A percentile compares a stretch with the other conserved stretches of the same genome.
phyloP scores from a whole-genome alignment of 441 rosid species.

The Pelargonium fulgidum region DNA sequence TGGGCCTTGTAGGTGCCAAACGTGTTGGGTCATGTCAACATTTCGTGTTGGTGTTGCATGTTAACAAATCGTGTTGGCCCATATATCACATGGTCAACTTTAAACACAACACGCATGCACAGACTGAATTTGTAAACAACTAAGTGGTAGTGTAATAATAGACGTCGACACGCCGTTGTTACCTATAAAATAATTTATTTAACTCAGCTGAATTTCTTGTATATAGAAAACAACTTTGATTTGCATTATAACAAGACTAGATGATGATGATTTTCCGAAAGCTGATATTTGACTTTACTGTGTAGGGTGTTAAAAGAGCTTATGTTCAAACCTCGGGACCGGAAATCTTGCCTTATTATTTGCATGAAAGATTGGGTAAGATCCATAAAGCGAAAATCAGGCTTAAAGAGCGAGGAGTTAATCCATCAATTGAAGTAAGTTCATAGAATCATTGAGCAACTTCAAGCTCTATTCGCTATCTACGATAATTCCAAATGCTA shows the following conservation, averaged over 20 bases:
- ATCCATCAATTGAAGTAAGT: slow-evolving; percentile 88
- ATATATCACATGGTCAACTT: no score
- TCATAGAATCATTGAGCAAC: not conserved
- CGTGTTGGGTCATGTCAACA: no score
- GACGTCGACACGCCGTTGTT: not conserved
- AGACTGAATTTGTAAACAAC: not conserved
- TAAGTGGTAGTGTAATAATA: not conserved
- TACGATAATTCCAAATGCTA: not conserved
- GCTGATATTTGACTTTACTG: slow-evolving; percentile 16
- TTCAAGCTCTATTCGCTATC: not conserved
- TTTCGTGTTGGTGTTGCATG: no score
- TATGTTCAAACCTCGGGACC: slow-evolving; percentile 76
- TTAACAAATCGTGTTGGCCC: no score
- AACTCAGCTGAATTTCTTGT: not conserved
- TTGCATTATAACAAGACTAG: not conserved
- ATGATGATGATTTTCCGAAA: slow-evolving; percentile 7
- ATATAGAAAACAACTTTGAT: not conserved
- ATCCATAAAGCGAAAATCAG: slow-evolving; percentile 77
- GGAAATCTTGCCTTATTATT: slow-evolving; percentile 59
- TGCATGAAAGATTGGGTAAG: slow-evolving; percentile 77
- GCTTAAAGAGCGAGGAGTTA: slow-evolving; percentile 75
- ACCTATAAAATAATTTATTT: not conserved
- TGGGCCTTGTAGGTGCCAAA: no score
- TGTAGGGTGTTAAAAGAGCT: slow-evolving; percentile 83
- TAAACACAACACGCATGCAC: no score